These are phyloP conservation scores for Trypanosoma melophagium DNA, from an alignment of 208 protist species.

Conservation along the genomic window DNA sequence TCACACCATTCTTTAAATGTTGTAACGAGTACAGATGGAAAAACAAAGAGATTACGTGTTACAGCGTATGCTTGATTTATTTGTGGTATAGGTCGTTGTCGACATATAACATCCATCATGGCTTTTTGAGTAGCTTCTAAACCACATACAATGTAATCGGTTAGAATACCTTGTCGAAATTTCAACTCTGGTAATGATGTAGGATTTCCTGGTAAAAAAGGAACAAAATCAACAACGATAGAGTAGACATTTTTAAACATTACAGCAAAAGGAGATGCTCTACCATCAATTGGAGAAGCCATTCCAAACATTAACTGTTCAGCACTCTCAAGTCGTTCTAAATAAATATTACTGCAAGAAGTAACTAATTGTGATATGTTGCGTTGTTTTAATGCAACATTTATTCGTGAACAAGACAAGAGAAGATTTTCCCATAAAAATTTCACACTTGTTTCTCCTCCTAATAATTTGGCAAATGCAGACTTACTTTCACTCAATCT, in stretches of 20 bases:
- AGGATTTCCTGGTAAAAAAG: slow-evolving; percentile 17
- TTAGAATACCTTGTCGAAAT: slow-evolving; percentile 22
- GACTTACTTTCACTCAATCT: slow-evolving; percentile 40
- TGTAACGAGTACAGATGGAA: slow-evolving; percentile 26
- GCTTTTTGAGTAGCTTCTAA: neutral
- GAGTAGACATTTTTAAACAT: slow-evolving; percentile 56
- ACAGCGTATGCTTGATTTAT: slow-evolving; percentile 19
- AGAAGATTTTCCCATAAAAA: slow-evolving; percentile 68
- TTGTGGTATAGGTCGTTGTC: slow-evolving; percentile 9
- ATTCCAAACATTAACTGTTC: slow-evolving; percentile 41
- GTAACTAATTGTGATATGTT: slow-evolving; percentile 52
- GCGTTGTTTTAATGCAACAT: slow-evolving; percentile 13
- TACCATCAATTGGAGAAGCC: slow-evolving; percentile 10
- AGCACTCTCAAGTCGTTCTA: slow-evolving; percentile 48
- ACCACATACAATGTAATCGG: slow-evolving; percentile 29
- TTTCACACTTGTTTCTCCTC: slow-evolving; percentile 48
- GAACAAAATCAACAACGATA: slow-evolving; percentile 55
- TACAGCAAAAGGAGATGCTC: slow-evolving; percentile 30
- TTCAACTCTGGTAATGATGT: slow-evolving; percentile 15
- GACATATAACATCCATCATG: slow-evolving; percentile 23
- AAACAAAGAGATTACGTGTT: slow-evolving; percentile 13
- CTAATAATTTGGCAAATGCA: slow-evolving; percentile 41
- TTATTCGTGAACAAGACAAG: slow-evolving; percentile 30
- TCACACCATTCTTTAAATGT: slow-evolving; percentile 30
- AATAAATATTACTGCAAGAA: slow-evolving; percentile 42